Conservation (phyloP, 139 green algal species). For the Parachlorella kessleri region DNA sequence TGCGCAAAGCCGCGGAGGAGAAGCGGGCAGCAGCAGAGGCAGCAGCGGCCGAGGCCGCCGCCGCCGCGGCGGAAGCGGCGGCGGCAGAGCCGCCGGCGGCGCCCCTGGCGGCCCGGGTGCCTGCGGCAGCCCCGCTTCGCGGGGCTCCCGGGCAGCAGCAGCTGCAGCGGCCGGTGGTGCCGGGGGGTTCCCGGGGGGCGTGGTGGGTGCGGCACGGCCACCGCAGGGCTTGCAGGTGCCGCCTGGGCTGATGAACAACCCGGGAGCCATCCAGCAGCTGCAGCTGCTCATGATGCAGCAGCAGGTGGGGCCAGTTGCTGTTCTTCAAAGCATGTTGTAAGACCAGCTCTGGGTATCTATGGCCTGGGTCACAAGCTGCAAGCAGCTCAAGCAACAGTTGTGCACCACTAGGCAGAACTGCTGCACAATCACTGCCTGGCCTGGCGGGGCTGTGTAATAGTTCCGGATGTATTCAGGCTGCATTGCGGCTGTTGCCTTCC, state of each 20-base stretch:
- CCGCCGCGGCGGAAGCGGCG: not conserved
- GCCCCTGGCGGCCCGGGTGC: not conserved
- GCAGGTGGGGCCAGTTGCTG: not conserved
- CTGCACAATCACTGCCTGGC: too few species aligned
- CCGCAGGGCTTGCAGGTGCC: not conserved
- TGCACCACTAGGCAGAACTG: too few species aligned
- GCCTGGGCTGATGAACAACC: not conserved
- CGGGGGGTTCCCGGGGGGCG: not conserved
- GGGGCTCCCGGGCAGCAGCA: not conserved
- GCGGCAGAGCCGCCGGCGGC: not conserved
- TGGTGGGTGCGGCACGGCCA: not conserved
- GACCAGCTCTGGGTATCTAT: too few species aligned
- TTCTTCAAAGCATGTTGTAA: too few species aligned
- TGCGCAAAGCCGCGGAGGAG: too few species aligned
- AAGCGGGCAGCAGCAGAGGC: not conserved
- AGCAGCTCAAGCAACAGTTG: too few species aligned
- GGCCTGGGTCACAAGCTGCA: too few species aligned
- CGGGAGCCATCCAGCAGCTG: not conserved
- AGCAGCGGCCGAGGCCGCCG: not conserved
- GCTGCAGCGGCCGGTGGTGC: not conserved
- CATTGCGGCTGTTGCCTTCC: too few species aligned
- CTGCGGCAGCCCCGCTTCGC: not conserved
- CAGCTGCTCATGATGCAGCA: constrained; percentile 4
- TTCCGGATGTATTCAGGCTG: too few species aligned
- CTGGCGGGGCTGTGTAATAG: too few species aligned